phyloP scores from a whole-genome alignment of 805 yeast species.

The Ogataea methanolica region DNA sequence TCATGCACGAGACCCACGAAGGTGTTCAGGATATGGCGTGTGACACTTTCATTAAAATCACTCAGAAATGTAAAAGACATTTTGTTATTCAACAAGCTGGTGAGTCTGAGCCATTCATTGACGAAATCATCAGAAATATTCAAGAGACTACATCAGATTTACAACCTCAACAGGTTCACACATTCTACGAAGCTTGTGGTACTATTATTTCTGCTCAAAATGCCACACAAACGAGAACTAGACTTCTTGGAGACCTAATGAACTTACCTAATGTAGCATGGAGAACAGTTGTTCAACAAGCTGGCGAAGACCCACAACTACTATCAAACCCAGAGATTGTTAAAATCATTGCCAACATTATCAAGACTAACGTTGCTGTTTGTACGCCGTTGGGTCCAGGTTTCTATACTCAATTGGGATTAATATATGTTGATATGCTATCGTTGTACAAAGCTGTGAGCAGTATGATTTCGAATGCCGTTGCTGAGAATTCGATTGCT shows the following conservation, averaged over 20 bases:
- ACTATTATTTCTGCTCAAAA: slow-evolving; percentile 86
- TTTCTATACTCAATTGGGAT: slow-evolving; percentile 81
- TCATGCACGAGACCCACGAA: slow-evolving; percentile 99
- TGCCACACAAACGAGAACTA: slow-evolving; percentile 61
- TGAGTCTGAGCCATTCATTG: slow-evolving; percentile 87
- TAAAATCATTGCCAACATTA: slow-evolving; percentile 86
- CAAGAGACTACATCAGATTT: slow-evolving; percentile 86
- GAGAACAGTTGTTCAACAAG: slow-evolving; percentile 82
- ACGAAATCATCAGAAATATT: slow-evolving; percentile 79
- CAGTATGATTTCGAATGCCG: slow-evolving; percentile 74
- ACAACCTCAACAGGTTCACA: slow-evolving; percentile 96
- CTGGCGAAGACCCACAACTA: slow-evolving; percentile 77
- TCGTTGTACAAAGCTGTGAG: slow-evolving; percentile 86
- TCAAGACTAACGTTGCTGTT: slow-evolving; percentile 93
- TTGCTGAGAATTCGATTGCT: slow-evolving; percentile 78
- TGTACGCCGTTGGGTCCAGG: slow-evolving; percentile 94
- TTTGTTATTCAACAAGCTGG: slow-evolving; percentile 83
- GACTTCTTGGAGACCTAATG: slow-evolving; percentile 76
- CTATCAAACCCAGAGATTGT: slow-evolving; percentile 77
- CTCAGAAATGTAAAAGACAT: slow-evolving; percentile 91
- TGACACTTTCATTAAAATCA: slow-evolving; percentile 95
- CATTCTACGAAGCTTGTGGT: slow-evolving; percentile 97
- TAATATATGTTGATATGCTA: slow-evolving; percentile 84
- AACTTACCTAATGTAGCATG: slow-evolving; percentile 90
- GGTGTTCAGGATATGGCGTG: slow-evolving; percentile 99